Evolutionary conservation across 805 yeast species (phyloP).

Genomic region (Ogataea trehaloabstinens): DNA sequence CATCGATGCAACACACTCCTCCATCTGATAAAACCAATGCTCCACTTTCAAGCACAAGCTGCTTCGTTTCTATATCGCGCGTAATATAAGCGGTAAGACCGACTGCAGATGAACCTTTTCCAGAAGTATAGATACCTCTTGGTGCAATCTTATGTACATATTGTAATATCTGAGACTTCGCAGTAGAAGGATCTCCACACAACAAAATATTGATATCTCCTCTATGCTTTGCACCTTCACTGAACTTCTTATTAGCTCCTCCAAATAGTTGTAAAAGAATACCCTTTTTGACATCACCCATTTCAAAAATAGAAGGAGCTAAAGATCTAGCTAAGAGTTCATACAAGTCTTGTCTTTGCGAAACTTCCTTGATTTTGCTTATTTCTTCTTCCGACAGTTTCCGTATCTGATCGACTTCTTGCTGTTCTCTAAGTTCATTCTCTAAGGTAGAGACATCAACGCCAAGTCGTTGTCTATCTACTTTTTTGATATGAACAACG

Average conservation of each 20-base stretch:
- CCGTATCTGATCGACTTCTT: slow-evolving; percentile 75
- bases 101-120: slow-evolving; percentile 98
- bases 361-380: slow-evolving; percentile 54
- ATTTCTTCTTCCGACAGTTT: slow-evolving; percentile 69
- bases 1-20: slow-evolving; percentile 98
- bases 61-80: slow-evolving; percentile 89
- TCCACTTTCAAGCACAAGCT: slow-evolving; percentile 91
- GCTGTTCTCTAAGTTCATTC: slow-evolving; percentile 54
- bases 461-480: slow-evolving; percentile 78
- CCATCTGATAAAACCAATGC: slow-evolving; percentile 96
- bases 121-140: slow-evolving; percentile 95
- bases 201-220: slow-evolving; percentile 91
- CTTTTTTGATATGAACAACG: slow-evolving; percentile 87
- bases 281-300: slow-evolving; percentile 97
- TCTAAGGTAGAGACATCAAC: slow-evolving; percentile 73
- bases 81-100: slow-evolving; percentile 98
- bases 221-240: slow-evolving; percentile 90
- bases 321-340: slow-evolving; percentile 83
- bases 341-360: slow-evolving; percentile 76
- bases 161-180: slow-evolving; percentile 90
- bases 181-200: slow-evolving; percentile 98
- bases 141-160: slow-evolving; percentile 98
- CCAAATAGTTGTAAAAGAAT: slow-evolving; percentile 90
- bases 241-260: slow-evolving; percentile 86
- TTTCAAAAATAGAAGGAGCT: slow-evolving; percentile 96